Base-by-base conservation (phyloP, 2,329 filamentous ascomycete species). In the Didymella lethalis region DNA sequence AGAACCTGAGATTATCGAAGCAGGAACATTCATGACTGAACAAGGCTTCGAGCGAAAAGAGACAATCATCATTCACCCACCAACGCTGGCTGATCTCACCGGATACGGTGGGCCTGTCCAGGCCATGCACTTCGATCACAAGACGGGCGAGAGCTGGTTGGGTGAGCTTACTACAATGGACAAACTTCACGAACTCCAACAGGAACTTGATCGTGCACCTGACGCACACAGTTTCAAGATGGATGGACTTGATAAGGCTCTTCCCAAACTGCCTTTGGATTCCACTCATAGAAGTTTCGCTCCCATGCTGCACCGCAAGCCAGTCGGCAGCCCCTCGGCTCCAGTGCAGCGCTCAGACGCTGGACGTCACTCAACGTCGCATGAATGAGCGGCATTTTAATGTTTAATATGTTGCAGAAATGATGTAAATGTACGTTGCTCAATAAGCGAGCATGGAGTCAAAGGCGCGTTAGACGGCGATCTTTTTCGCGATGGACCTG, bases 1-100 rank as follows among this genome's bases (percentile, higher is more conserved):
- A 66, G 66, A 70, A n/a, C 75, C 75, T 20, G 69, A 68, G 18
- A 73, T 82, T 26, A 77, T 80, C 7, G 76, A 82, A 51, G 70
- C 74, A 49, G 75, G 73, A 50, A 75, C 73, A 47, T 78, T 75
- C 51, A 73, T 75, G 2, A 76, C 72, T 1, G 66, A 73, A 1
- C 77, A 82, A 32, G 82, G 81, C 3, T 70, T 77, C 43, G 66
- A 75, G 56, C 74, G 76, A 28, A 80, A 75, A 18, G 78, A 83
- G 60, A 78, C 77, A 4, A 81, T 77, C 5, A 81, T 79, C 70
- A 70, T 82, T 1, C 79, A 84, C 63, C 77, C 79, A 29, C 80
- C 81, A 1, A 75, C 71, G 1, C 51, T 81, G 3, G 77, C 80
- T 51, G 68, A 75, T 43, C 64, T 75, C 56, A 67, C 63, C 3